Conservation (phyloP, 805 yeast genomes). For the Yamadazyma ubonensis region DNA sequence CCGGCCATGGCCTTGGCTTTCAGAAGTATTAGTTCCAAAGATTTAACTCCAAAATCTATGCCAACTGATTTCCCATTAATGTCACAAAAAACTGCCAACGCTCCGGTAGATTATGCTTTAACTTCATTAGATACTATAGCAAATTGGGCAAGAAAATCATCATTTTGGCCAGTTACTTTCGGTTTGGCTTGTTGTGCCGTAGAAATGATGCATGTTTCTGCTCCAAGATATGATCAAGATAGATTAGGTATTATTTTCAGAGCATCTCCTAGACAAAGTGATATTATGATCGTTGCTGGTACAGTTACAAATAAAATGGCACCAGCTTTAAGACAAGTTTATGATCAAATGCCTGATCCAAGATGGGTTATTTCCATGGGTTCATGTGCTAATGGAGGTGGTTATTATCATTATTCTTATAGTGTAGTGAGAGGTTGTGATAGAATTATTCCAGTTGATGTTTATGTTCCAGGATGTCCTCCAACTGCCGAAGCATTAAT, state of each 20-base stretch:
- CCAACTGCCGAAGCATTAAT: conserved; percentile 88
- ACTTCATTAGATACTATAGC: conserved; percentile 80
- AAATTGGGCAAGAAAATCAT: conserved; percentile 89
- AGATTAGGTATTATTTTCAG: conserved; percentile 90
- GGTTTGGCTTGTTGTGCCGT: conserved; percentile 94
- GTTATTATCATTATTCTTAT: conserved; percentile 86
- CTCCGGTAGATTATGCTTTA: conserved; percentile 73
- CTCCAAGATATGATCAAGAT: conserved; percentile 91
- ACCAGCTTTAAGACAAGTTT: conserved; percentile 87
- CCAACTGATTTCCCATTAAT: conserved; percentile 72
- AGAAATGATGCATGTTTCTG: conserved; percentile 92
- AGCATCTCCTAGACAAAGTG: conserved; percentile 91
- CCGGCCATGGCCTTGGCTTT: conserved; percentile 9
- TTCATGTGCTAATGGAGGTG: conserved; percentile 92
- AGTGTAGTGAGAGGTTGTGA: conserved; percentile 90
- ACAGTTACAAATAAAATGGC: conserved; percentile 92
- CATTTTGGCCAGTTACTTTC: conserved; percentile 91
- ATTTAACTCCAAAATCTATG: conserved; percentile 50
- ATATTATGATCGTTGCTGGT: conserved; percentile 90
- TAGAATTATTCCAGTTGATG: conserved; percentile 83
- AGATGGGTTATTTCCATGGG: conserved; percentile 96
- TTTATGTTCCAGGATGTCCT: conserved; percentile 91
- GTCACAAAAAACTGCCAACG: conserved; percentile 53
- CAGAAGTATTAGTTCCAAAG: conserved; percentile 23
- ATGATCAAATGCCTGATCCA: conserved; percentile 93